phyloP scores from a whole-genome alignment of 352 stramenopile species.

The Globisporangium spiculum region DNA sequence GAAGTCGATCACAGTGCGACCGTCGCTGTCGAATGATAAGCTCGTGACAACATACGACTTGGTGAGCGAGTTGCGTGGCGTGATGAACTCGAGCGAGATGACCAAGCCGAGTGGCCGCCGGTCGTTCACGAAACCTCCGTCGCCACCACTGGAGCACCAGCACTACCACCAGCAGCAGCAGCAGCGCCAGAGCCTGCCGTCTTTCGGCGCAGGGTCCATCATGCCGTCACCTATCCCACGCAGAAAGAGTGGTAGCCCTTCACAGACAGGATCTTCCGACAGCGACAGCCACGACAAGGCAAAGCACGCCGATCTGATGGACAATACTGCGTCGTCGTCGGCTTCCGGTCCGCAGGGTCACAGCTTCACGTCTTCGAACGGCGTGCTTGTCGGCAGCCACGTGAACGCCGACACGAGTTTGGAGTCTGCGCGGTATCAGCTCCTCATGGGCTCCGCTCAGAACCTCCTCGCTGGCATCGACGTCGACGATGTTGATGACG shows the following conservation, averaged over 20 bases:
- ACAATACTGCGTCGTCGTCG: constrained; percentile 19
- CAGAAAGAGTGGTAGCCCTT: constrained; percentile 8
- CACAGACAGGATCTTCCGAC: constrained; percentile 7
- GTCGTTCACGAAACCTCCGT: constrained; percentile 29
- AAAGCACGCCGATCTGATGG: constrained; percentile 9
- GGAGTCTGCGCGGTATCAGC: constrained; percentile 15
- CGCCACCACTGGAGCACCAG: constrained; percentile 18
- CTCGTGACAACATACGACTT: constrained; percentile 46
- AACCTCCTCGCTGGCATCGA: constrained; percentile 22
- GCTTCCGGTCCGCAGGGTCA: constrained; percentile 7
- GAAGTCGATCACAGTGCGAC: constrained; percentile 9
- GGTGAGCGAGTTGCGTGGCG: constrained; percentile 51
- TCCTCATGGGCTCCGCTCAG: constrained; percentile 16
- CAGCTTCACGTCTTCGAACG: constrained; percentile 18
- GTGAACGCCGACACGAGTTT: constrained; percentile 15
- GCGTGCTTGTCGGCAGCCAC: constrained; percentile 11
- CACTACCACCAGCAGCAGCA: constrained; percentile 2
- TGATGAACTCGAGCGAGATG: constrained; percentile 70
- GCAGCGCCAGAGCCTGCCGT: constrained; percentile 15
- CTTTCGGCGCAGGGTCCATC: constrained; percentile 5
- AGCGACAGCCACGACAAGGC: constrained; percentile 12
- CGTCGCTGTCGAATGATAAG: constrained; percentile 18
- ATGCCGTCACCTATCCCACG: constrained; percentile 17
- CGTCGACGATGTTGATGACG: constrained; percentile 26
- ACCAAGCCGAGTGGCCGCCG: constrained; percentile 27